A percentile compares a stretch with the other conserved stretches of the same genome.
Conservation (phyloP, 1,284 basidiomycete genomes). For the Ganoderma sp. region DNA sequence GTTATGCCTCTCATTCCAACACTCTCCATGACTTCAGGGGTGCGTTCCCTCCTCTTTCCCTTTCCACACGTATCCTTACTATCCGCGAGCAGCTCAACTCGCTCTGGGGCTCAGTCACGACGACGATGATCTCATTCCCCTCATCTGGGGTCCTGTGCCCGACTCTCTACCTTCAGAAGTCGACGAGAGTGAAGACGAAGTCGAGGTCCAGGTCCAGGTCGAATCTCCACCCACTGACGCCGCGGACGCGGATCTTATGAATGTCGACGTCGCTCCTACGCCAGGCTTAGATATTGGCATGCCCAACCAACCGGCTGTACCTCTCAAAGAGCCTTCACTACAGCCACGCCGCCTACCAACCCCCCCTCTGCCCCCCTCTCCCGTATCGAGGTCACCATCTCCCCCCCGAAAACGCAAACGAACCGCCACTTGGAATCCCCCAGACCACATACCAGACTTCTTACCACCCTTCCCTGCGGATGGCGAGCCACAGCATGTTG, state of each 20-base stretch:
- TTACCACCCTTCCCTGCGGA: slow-evolving; percentile 68
- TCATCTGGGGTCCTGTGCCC: slow-evolving; percentile 56
- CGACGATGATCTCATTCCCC: slow-evolving; percentile 57
- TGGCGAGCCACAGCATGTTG: slow-evolving; percentile 40
- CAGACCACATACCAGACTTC: slow-evolving; percentile 66
- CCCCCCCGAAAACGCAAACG: slow-evolving; percentile 61
- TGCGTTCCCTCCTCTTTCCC: slow-evolving; percentile 44
- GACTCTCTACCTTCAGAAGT: slow-evolving; percentile 35
- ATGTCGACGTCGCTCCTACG: slow-evolving; percentile 15
- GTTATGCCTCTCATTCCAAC: slow-evolving; percentile 65
- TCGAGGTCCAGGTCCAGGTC: slow-evolving; percentile 23
- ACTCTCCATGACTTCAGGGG: slow-evolving; percentile 72
- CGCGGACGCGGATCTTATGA: slow-evolving; percentile 37
- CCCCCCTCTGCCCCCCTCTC: slow-evolving; percentile 57
- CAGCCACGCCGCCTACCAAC: slow-evolving; percentile 44
- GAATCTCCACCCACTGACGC: slow-evolving; percentile 39
- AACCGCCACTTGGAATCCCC: slow-evolving; percentile 61
- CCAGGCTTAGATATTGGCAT: slow-evolving; percentile 32
- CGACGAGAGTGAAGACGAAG: slow-evolving; percentile 44
- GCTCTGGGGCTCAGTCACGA: slow-evolving; percentile 61
- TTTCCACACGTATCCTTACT: slow-evolving; percentile 23
- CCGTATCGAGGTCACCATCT: slow-evolving; percentile 62
- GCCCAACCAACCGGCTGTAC: slow-evolving; percentile 13
- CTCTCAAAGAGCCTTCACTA: slow-evolving; percentile 30
- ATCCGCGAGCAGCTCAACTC: slow-evolving; percentile 56